phyloP scores from a whole-genome alignment of 2,329 filamentous ascomycete species.

The Lojkania enalia region DNA sequence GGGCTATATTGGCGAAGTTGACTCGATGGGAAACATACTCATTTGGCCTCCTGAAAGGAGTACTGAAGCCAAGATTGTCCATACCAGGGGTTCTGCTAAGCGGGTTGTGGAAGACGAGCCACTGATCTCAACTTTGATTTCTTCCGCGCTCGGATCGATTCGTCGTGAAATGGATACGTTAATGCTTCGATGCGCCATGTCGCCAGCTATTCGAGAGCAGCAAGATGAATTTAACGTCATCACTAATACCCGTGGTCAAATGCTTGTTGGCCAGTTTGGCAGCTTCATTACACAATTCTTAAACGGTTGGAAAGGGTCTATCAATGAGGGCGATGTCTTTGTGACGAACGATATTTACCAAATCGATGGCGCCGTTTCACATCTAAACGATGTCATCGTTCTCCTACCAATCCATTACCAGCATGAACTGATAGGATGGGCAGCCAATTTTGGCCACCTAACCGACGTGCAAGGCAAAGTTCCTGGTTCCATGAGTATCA shows the following conservation, averaged over 20 bases:
- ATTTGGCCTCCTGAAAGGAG: slow-evolving; percentile 47
- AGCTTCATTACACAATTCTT: slow-evolving; percentile 56
- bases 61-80: slow-evolving; percentile 25
- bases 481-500: slow-evolving; percentile 56
- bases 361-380: slow-evolving; percentile 54
- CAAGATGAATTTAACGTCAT: slow-evolving; percentile 60
- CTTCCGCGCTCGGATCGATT: slow-evolving; percentile 52
- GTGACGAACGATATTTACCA: slow-evolving; percentile 57
- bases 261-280: slow-evolving; percentile 57
- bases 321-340: slow-evolving; percentile 56
- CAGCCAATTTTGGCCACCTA: slow-evolving; percentile 56
- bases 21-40: slow-evolving; percentile 54
- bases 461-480: slow-evolving; percentile 53
- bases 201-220: slow-evolving; percentile 55
- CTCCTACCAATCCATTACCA: slow-evolving; percentile 53
- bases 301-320: slow-evolving; percentile 50
- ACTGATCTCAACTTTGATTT: slow-evolving; percentile 50
- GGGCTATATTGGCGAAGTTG: slow-evolving; percentile 52
- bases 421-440: slow-evolving; percentile 52
- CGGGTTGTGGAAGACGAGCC: slow-evolving; percentile 46
- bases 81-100: slow-evolving; percentile 45
- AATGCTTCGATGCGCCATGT: slow-evolving; percentile 57
- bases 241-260: slow-evolving; percentile 53
- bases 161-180: slow-evolving; percentile 56
- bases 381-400: slow-evolving; percentile 56